Base-by-base conservation (phyloP, 768 basidiomycete species). In the Rhodotorula paludigena region DNA sequence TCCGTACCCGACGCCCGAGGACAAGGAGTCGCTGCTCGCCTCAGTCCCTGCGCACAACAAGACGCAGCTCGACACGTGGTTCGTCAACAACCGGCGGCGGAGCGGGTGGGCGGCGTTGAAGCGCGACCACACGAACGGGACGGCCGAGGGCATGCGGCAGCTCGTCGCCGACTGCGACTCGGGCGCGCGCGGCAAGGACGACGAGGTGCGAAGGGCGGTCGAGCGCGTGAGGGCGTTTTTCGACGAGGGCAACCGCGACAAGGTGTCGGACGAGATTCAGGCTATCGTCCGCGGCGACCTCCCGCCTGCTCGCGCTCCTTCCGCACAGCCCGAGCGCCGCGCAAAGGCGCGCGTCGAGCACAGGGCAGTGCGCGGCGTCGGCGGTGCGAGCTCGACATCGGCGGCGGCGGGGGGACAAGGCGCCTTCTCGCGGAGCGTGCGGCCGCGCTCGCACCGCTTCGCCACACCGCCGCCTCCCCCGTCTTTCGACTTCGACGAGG, bases 31-130 rank as follows among this genome's bases (percentile, higher is more conserved):
- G 23, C 57, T 68, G 52, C 55, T 48, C 32, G 1, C 23, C 15
- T 38, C 32, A 30, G 62, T 63, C 53, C 57, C 57, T 32, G 41
- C 36, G 9, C 67, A 63, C 44, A 38, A 47, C 51, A 59, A 59
- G 39, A 2, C 28, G 15, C 62, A 63, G 41, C 49, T 68, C 62
- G 67, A 68, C 47, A 68, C 61, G 18, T 68, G 67, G 67, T 68
- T 63, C 67, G 58, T 62, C 28, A 68, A 68, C 67, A 47, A 42
- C 15, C 67, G 67, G 12, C 67, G 67, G 14, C 62, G 67, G 8
- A 63, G 62, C 4, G 67, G 67, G 5, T 68, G 67, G 67, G 52
- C 59, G 36, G 52, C 53, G 9, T 38, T 68, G 38, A 48, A 42
- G 20, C 61, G 62, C 18, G 36, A 25, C 15, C 52, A 49, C 54